Evolutionary conservation across 2,329 filamentous ascomycete species (phyloP).

Genomic region (Aspergillus pseudoglaucus): DNA sequence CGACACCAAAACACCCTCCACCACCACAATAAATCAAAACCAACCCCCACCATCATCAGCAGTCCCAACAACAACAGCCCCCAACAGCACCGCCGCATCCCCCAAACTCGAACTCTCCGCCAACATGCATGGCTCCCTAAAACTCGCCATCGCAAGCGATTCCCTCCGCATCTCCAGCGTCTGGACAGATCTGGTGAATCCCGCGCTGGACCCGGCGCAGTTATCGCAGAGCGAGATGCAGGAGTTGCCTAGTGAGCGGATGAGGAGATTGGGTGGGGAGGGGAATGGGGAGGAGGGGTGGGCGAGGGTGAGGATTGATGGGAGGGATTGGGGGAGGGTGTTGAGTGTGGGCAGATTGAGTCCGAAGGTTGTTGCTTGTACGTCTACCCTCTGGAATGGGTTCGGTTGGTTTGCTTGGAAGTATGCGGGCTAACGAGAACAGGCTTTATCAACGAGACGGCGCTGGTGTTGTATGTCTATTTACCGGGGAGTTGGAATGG

Average conservation of each 20-base stretch:
- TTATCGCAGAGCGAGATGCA: slow-evolving; percentile 57
- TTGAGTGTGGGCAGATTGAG: slow-evolving; percentile 85
- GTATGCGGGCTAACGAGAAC: neutral
- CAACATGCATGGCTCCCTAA: slow-evolving; percentile 88
- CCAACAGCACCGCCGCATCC: slow-evolving; percentile 6
- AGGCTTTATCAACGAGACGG: slow-evolving; percentile 43
- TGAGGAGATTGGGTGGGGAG: slow-evolving; percentile 61
- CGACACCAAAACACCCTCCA: slow-evolving; percentile 27
- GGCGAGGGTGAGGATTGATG: slow-evolving; percentile 86
- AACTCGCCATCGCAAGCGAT: slow-evolving; percentile 74
- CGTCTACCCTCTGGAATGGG: slow-evolving; percentile 19
- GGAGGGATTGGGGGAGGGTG: slow-evolving; percentile 90
- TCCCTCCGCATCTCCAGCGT: slow-evolving; percentile 75
- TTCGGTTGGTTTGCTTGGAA: slow-evolving; percentile 2
- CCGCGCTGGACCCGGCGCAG: slow-evolving; percentile 73
- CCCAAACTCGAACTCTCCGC: slow-evolving; percentile 78
- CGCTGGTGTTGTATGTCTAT: slow-evolving; percentile 42
- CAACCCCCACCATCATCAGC: slow-evolving; percentile 1
- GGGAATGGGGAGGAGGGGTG: slow-evolving; percentile 77
- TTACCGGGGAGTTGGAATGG: slow-evolving; percentile 35
- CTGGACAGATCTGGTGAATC: slow-evolving; percentile 82
- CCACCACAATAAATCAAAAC: too few species aligned
- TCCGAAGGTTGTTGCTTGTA: slow-evolving; percentile 85
- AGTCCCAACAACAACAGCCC: slow-evolving; percentile 10
- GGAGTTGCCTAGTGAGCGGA: slow-evolving; percentile 74